Evolutionary conservation across 2,329 filamentous ascomycete genomes (phyloP).

Genomic region (Claviceps spartinae): DNA sequence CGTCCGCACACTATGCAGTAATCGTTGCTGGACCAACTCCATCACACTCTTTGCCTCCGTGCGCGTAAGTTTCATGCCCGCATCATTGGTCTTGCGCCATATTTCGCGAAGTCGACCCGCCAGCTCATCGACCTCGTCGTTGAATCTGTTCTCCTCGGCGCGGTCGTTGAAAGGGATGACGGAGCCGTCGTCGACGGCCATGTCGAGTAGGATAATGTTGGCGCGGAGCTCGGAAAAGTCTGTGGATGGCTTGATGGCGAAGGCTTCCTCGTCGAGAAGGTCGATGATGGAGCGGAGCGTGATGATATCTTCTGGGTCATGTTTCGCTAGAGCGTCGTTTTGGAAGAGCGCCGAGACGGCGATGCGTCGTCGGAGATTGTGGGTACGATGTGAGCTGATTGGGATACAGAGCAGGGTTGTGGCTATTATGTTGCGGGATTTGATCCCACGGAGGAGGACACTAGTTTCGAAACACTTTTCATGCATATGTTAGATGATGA

Average conservation of each 20-base stretch:
- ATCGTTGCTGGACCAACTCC: slow-evolving; percentile 59
- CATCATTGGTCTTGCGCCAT: slow-evolving; percentile 54
- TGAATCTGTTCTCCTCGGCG: slow-evolving; percentile 40
- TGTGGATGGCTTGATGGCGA: slow-evolving; percentile 39
- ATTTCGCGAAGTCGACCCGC: slow-evolving; percentile 43
- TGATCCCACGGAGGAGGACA: slow-evolving; percentile 31
- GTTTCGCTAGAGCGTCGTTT: slow-evolving; percentile 27
- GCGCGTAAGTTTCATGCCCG: slow-evolving; percentile 56
- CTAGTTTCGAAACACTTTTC: slow-evolving; percentile 36
- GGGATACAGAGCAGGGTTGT: slow-evolving; percentile 48
- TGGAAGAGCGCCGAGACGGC: slow-evolving; percentile 50
- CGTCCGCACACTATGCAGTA: slow-evolving; percentile 58
- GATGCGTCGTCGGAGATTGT: slow-evolving; percentile 52
- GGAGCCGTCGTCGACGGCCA: slow-evolving; percentile 54
- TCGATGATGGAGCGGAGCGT: slow-evolving; percentile 29
- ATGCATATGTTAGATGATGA: slow-evolving; percentile 3
- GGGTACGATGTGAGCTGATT: slow-evolving; percentile 30
- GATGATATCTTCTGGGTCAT: slow-evolving; percentile 27
- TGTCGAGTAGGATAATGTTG: slow-evolving; percentile 54
- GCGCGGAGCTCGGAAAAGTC: slow-evolving; percentile 58
- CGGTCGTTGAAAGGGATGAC: slow-evolving; percentile 14
- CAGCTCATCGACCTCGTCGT: slow-evolving; percentile 56
- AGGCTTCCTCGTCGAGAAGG: slow-evolving; percentile 34
- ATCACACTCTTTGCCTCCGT: slow-evolving; percentile 66
- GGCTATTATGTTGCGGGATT: slow-evolving; percentile 36